These are phyloP conservation scores for Kluyveromyces wickerhamii DNA, from an alignment of 805 yeast genomes.

Conservation along the genomic window DNA sequence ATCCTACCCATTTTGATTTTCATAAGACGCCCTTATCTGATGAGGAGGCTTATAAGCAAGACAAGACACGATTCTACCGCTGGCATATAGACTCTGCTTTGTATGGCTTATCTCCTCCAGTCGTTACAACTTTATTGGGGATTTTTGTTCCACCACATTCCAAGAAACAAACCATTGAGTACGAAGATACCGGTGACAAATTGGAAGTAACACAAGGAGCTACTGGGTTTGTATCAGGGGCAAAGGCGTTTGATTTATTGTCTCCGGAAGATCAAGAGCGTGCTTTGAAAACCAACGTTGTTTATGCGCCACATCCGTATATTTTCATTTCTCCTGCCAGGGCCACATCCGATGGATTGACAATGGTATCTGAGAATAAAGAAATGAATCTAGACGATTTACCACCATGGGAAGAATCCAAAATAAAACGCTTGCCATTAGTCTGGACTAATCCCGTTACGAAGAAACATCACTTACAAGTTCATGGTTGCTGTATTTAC, in stretches of 20 bases:
- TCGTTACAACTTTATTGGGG: slow-evolving; percentile 77
- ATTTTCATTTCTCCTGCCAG: slow-evolving; percentile 72
- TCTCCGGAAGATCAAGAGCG: slow-evolving; percentile 63
- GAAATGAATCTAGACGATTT: slow-evolving; percentile 59
- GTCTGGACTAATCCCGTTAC: slow-evolving; percentile 93
- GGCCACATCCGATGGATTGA: slow-evolving; percentile 80
- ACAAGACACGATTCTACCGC: slow-evolving; percentile 76
- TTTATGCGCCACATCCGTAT: slow-evolving; percentile 90
- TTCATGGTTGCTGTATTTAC: slow-evolving; percentile 81
- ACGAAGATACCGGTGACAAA: slow-evolving; percentile 58
- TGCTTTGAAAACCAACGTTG: slow-evolving; percentile 72
- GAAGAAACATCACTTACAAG: slow-evolving; percentile 72
- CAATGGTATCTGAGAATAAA: slow-evolving; percentile 75
- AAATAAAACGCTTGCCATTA: slow-evolving; percentile 71
- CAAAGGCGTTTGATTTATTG: slow-evolving; percentile 59
- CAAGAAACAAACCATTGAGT: slow-evolving; percentile 56
- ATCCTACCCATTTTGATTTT: slow-evolving; percentile 78
- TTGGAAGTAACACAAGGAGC: slow-evolving; percentile 74
- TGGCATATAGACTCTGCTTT: slow-evolving; percentile 94
- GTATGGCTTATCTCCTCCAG: slow-evolving; percentile 79
- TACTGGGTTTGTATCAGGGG: slow-evolving; percentile 85
- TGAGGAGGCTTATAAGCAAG: slow-evolving; percentile 50
- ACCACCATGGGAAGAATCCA: slow-evolving; percentile 77
- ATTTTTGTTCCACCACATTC: slow-evolving; percentile 65
- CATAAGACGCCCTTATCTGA: slow-evolving; percentile 59